phyloP scores from a whole-genome alignment of 495 filamentous ascomycete species.

The Aspergillus kassunensis region DNA sequence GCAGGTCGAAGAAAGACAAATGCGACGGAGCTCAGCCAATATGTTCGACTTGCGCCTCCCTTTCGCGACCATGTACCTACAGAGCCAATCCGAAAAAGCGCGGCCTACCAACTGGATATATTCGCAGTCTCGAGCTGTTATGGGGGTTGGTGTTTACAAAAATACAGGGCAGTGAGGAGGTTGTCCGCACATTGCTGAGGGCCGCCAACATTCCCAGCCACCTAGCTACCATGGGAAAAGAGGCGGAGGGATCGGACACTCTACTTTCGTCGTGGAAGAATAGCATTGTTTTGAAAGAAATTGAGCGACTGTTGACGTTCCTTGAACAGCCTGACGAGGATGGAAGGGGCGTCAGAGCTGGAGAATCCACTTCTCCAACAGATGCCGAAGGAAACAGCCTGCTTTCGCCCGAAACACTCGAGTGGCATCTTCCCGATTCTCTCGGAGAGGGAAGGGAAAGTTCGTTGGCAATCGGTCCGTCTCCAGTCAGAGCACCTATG shows the following conservation, averaged over 20 bases:
- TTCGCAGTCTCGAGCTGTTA: slow-evolving; percentile 37
- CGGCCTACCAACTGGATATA: slow-evolving; percentile 46
- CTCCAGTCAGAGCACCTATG: slow-evolving; percentile 30
- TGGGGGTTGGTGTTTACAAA: slow-evolving; percentile 41
- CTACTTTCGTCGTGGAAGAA: slow-evolving; percentile 53
- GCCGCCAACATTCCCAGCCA: slow-evolving; percentile 39
- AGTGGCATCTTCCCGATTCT: slow-evolving; percentile 38
- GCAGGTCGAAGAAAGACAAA: slow-evolving; percentile 60
- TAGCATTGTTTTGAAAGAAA: slow-evolving; percentile 47
- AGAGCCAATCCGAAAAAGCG: slow-evolving; percentile 66
- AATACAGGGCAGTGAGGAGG: slow-evolving; percentile 43
- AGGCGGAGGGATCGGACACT: slow-evolving; percentile 40
- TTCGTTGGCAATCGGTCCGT: slow-evolving; percentile 22
- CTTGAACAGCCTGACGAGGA: slow-evolving; percentile 43
- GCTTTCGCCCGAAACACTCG: slow-evolving; percentile 32
- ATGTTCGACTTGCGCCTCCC: slow-evolving; percentile 59
- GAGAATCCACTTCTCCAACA: slow-evolving; percentile 31
- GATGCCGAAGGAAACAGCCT: slow-evolving; percentile 33
- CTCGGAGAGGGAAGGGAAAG: slow-evolving; percentile 21
- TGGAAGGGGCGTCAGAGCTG: slow-evolving; percentile 15
- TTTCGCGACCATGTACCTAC: slow-evolving; percentile 61
- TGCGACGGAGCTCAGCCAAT: slow-evolving; percentile 61
- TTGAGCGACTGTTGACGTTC: slow-evolving; percentile 48
- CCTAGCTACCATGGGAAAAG: slow-evolving; percentile 42
- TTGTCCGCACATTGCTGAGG: slow-evolving; percentile 38